A percentile compares a stretch with the other conserved stretches of the same genome.
Evolutionary conservation across 169 alveolate genomes (phyloP).

Genomic region (Plasmodium chabaudi): DNA sequence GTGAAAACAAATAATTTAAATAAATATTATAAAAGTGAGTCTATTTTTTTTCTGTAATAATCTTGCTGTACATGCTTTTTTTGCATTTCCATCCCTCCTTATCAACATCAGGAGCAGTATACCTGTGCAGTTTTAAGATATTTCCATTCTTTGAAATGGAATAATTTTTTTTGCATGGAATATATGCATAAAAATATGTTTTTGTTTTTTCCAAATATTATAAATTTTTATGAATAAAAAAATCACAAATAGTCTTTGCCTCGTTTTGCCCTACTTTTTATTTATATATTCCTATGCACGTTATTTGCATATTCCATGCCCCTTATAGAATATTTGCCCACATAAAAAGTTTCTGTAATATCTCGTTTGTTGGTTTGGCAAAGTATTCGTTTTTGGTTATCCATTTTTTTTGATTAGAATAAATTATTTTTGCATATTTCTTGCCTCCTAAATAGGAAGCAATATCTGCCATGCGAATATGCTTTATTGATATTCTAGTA

Average conservation of each 20-base stretch:
- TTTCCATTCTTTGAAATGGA: background rate
- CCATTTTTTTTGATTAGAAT: constrained; percentile 68
- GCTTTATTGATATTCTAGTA: constrained; percentile 34
- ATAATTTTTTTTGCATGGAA: too few relatives aligned
- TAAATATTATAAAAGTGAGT: constrained; percentile 67
- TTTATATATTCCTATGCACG: too few relatives aligned
- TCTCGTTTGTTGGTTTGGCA: constrained; percentile 25
- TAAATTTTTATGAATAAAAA: too few relatives aligned
- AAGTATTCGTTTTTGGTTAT: constrained; percentile 42
- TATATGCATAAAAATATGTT: too few relatives aligned
- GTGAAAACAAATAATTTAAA: constrained; percentile 66
- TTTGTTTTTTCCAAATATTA: too few relatives aligned
- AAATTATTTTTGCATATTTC: constrained; percentile 60
- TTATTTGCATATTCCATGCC: background rate
- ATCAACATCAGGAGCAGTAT: too few relatives aligned
- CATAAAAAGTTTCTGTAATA: constrained; percentile 46
- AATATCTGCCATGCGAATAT: constrained; percentile 51
- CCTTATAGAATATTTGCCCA: constrained; percentile 25
- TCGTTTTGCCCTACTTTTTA: too few relatives aligned
- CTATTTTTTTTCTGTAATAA: constrained; percentile 29
- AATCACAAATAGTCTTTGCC: too few relatives aligned
- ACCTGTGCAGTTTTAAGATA: background rate
- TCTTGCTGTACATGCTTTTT: background rate
- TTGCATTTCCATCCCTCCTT: background rate
- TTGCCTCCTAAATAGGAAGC: constrained; percentile 72